phyloP scores from a whole-genome alignment of 2,329 filamentous ascomycete genomes.

The Neoarthrinium moseri region DNA sequence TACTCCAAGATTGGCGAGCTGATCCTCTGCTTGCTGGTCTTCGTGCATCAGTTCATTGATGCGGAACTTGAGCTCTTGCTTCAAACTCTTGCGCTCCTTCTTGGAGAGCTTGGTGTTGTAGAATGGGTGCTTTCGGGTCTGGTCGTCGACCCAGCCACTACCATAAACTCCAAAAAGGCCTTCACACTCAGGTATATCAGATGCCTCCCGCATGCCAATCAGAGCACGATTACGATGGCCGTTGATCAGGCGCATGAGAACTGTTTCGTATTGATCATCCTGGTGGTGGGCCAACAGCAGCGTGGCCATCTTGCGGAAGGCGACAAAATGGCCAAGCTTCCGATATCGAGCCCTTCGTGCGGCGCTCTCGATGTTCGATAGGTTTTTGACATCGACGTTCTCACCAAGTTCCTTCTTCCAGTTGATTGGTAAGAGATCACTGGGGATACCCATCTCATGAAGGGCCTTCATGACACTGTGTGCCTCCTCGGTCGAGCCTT shows the following conservation, averaged over 20 bases:
- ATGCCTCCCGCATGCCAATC: conserved; percentile 62
- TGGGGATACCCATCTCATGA: conserved; percentile 30
- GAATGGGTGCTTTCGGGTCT: conserved; percentile 31
- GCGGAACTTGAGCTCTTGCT: conserved; percentile 20
- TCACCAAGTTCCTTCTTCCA: conserved; percentile 44
- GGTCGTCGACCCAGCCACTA: conserved; percentile 58
- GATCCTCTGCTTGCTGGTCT: conserved; percentile 15
- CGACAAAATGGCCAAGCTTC: conserved; percentile 62
- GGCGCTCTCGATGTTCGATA: conserved; percentile 71
- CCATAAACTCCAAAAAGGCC: conserved; percentile 70
- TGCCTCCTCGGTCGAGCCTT: conserved; percentile 53
- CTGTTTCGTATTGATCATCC: conserved; percentile 89
- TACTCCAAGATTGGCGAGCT: conserved; percentile 7
- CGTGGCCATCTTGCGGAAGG: conserved; percentile 46
- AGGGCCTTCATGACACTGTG: conserved; percentile 38
- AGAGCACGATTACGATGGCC: conserved; percentile 71
- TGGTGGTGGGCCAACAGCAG: conserved; percentile 82
- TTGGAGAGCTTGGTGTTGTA: conserved; percentile 33
- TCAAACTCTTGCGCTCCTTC: conserved; percentile 21
- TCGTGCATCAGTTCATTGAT: conserved; percentile 15
- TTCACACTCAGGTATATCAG: conserved; percentile 80
- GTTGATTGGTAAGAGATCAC: conserved; percentile 32
- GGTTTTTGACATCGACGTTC: conserved; percentile 31
- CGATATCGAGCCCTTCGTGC: conserved; percentile 76
- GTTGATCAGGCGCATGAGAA: conserved; percentile 72